These are phyloP conservation scores for Dryas alaskensis DNA, from an alignment of 306 rosid genomes.

Conservation along the genomic window DNA sequence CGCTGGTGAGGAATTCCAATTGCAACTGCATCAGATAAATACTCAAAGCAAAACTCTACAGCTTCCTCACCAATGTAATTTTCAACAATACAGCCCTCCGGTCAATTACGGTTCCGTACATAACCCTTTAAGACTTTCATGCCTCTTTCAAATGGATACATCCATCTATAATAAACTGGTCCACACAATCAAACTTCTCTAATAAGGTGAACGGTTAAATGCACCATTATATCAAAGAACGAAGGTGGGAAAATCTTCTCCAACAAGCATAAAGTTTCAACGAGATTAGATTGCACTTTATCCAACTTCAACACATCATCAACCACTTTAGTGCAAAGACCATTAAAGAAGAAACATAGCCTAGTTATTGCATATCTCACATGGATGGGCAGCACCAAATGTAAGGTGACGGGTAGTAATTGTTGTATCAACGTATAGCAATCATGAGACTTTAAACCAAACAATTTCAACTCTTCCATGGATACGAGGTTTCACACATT, in stretches of 20 bases:
- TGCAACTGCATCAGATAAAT: too few species aligned
- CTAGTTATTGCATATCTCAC: neutral
- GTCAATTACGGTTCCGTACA: neutral
- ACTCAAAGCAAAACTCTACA: neutral
- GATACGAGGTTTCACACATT: neutral
- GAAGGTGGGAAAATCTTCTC: neutral
- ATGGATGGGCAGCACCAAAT: neutral
- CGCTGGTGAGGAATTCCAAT: neutral
- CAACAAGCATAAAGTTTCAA: neutral
- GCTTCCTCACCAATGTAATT: neutral
- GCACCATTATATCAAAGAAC: constrained; percentile 1
- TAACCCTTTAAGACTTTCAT: constrained; percentile 1
- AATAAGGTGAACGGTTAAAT: neutral
- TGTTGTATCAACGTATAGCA: neutral
- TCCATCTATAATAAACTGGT: neutral
- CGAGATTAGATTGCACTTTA: neutral
- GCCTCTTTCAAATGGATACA: neutral
- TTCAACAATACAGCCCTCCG: neutral
- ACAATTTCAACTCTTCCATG: neutral
- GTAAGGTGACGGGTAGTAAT: neutral
- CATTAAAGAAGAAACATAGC: neutral
- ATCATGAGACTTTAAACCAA: neutral
- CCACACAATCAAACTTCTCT: neutral
- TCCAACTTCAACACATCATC: neutral
- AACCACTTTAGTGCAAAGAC: neutral